Evolutionary conservation across 2,329 filamentous ascomycete genomes (phyloP).

Genomic region (Pseudogymnoascus sp.): DNA sequence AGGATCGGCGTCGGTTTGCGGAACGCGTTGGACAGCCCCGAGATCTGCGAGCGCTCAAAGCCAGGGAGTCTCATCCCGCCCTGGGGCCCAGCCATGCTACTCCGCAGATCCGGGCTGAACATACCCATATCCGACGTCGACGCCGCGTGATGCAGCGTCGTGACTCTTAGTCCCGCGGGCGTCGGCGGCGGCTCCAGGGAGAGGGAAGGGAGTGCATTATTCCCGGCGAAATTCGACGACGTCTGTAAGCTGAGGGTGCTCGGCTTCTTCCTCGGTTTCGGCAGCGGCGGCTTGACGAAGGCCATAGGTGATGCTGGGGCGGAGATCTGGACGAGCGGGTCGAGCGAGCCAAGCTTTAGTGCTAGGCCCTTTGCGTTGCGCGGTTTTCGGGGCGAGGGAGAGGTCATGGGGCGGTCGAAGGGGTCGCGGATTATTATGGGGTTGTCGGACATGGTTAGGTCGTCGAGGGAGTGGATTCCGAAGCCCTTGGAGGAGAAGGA

Average conservation of each 20-base stretch:
- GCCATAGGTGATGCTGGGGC: constrained; percentile 58
- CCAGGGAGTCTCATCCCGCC: constrained; percentile 53
- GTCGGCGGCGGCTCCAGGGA: constrained; percentile 29
- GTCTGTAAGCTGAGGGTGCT: constrained; percentile 74
- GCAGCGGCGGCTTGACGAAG: constrained; percentile 70
- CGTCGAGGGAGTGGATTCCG: constrained; percentile 28
- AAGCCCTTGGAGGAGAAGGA: constrained; percentile 58
- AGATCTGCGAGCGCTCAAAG: constrained; percentile 36
- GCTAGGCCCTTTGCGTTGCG: constrained; percentile 79
- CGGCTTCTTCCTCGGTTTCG: constrained; percentile 59
- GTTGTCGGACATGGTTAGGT: constrained; percentile 28
- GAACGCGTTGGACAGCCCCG: constrained; percentile 39
- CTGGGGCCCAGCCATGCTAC: constrained; percentile 27
- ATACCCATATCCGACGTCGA: constrained; percentile 6
- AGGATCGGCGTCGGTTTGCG: constrained; percentile 21
- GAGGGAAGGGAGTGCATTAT: constrained; percentile 40
- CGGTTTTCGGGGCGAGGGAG: constrained; percentile 60
- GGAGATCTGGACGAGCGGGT: constrained; percentile 38
- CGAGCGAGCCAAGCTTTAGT: constrained; percentile 54
- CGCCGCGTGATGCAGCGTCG: constrained; percentile 5
- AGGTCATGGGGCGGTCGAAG: constrained; percentile 52
- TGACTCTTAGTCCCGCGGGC: constrained; percentile 1
- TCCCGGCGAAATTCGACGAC: constrained; percentile 33
- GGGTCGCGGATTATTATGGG: neutral
- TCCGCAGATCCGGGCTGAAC: constrained; percentile 3